A percentile compares a stretch with the other conserved stretches of the same genome.
phyloP scores from a whole-genome alignment of 2,329 filamentous ascomycete species.

The Neonectria sp. region DNA sequence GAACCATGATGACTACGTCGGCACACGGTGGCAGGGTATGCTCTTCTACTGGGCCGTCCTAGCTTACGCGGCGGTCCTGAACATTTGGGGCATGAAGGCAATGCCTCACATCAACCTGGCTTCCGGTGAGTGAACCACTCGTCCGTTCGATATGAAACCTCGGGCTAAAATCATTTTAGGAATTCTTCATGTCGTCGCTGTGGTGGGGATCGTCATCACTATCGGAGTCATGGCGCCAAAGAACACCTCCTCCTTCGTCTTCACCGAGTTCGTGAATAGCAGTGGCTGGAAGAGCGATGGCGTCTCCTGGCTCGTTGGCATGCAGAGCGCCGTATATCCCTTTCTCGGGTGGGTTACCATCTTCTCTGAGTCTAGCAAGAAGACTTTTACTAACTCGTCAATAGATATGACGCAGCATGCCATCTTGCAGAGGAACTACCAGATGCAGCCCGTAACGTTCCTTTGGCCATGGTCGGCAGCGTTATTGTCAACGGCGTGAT shows the following conservation, averaged over 20 bases:
- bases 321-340: conserved; percentile 52
- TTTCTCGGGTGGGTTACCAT: conserved; percentile 50
- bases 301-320: conserved; percentile 52
- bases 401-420: conserved; percentile 53
- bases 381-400: not conserved
- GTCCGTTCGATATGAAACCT: not conserved
- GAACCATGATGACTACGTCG: conserved; percentile 58
- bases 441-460: conserved; percentile 51
- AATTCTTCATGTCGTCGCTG: conserved; percentile 47
- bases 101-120: conserved; percentile 55
- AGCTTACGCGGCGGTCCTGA: conserved; percentile 54
- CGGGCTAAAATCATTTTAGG: conserved; percentile 33
- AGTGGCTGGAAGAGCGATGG: conserved; percentile 52
- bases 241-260: conserved; percentile 50
- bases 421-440: conserved; percentile 54
- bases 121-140: conserved; percentile 26
- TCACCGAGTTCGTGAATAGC: conserved; percentile 50
- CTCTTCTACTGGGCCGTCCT: conserved; percentile 63
- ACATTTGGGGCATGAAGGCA: conserved; percentile 58
- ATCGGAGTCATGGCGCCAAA: conserved; percentile 51
- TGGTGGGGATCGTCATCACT: conserved; percentile 47
- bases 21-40: conserved; percentile 61
- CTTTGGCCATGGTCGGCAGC: conserved; percentile 53
- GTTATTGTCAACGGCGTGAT: conserved; percentile 61
- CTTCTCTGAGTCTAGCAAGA: not conserved